Percentiles rank a stretch among this genome's conserved stretches.
Evolutionary conservation across 768 basidiomycete species (phyloP).

Genomic region (Suillus spraguei): DNA sequence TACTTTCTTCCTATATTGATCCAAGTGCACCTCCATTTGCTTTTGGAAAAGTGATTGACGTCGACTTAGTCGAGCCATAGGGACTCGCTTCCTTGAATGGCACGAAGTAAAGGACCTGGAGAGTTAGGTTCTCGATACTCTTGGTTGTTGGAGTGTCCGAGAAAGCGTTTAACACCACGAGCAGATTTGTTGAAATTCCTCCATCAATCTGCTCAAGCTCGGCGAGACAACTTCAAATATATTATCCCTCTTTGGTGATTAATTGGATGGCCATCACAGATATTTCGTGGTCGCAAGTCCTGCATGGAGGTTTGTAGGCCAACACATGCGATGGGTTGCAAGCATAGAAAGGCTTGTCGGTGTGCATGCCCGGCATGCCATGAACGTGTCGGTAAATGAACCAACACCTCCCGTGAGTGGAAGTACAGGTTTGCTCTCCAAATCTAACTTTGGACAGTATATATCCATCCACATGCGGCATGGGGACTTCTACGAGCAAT

Average conservation of each 20-base stretch:
- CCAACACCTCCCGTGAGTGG: slow-evolving; percentile 50
- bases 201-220: slow-evolving; percentile 10
- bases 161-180: slow-evolving; percentile 18
- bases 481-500: slow-evolving; percentile 53
- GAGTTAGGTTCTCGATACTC: slow-evolving; percentile 34
- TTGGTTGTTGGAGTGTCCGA: slow-evolving; percentile 27
- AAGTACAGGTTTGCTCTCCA: background rate
- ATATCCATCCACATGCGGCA: slow-evolving; percentile 60
- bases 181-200: slow-evolving; percentile 7
- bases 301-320: slow-evolving; percentile 59
- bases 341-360: slow-evolving; percentile 44
- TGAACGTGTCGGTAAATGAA: slow-evolving; percentile 38
- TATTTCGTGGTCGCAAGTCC: slow-evolving; percentile 36
- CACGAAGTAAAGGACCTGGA: slow-evolving; percentile 55
- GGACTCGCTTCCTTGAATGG: slow-evolving; percentile 61
- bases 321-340: slow-evolving; percentile 52
- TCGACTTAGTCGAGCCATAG: slow-evolving; percentile 48
- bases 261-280: slow-evolving; percentile 40
- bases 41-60: slow-evolving; percentile 64
- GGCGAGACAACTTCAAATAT: slow-evolving; percentile 7
- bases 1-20: slow-evolving; percentile 38
- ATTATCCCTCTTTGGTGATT: slow-evolving; percentile 35
- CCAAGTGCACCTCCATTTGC: slow-evolving; percentile 47
- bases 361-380: slow-evolving; percentile 45
- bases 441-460: slow-evolving; percentile 38